Evolutionary conservation across 805 yeast genomes (phyloP).

Genomic region (Debaryomyces maramus): DNA sequence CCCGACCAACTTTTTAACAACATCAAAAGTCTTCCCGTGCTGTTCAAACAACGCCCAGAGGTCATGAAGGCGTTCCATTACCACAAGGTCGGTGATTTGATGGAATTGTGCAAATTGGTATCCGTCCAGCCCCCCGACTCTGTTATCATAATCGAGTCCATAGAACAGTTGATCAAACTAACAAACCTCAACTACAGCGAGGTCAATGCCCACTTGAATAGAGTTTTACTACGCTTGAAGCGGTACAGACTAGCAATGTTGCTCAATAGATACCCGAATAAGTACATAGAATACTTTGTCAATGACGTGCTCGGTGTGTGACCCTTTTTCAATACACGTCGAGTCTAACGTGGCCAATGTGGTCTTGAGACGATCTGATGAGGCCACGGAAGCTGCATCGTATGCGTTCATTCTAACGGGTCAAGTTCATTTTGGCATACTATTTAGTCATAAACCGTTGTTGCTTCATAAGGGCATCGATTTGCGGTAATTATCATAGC

Average conservation of each 20-base stretch:
- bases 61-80: slow-evolving; percentile 14
- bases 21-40: slow-evolving; percentile 4
- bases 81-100: slow-evolving; percentile 7
- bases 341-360: no score
- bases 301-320: not conserved
- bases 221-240: slow-evolving; percentile 10
- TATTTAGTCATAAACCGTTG: no score
- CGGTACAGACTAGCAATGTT: slow-evolving; percentile 4
- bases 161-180: slow-evolving; percentile 9
- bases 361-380: no score
- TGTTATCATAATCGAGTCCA: slow-evolving; percentile 11
- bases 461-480: no score
- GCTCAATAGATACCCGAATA: not conserved
- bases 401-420: no score
- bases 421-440: no score
- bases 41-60: slow-evolving; percentile 5
- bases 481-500: no score
- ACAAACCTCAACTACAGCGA: slow-evolving; percentile 8
- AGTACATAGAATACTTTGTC: slow-evolving; percentile 2
- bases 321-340: no score
- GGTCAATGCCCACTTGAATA: slow-evolving; percentile 9
- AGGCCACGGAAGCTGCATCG: no score
- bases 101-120: slow-evolving; percentile 6
- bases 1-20: slow-evolving; percentile 11
- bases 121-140: not conserved